Evolutionary conservation across 148 eudicot genomes (phyloP), one percentile per base, ranked within the genome.

Genomic region (Beta vulgaris): DNA sequence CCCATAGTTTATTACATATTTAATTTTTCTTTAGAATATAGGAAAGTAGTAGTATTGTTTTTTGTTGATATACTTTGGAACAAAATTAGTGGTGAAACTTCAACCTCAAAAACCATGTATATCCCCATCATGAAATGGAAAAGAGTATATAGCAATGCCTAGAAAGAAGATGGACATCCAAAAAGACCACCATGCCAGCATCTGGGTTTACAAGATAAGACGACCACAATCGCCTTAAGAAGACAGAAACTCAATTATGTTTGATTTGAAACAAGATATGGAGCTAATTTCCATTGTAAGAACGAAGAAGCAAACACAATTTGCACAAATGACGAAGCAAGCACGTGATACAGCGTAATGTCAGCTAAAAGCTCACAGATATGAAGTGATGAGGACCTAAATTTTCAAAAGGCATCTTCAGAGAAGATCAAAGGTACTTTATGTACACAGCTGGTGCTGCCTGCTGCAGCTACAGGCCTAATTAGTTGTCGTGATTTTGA

Each of bases 401-500:
- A 18, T 59, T 76, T 54, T 64, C 63, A 49, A 62, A 63, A 54
- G 34, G 46, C 76, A 71, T 76, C 76, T 80, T 48, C 72, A 72
- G 68, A 72, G 77, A 76, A 72, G 80, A 72, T 76, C 54, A 12
- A 49, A 18, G 32, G 42, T 67, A 53, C 74, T 65, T 31, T 76
- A 76, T 77, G 59, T 68, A 72, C 79, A 77, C 36, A 40, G 49
- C 69, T 69, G 60, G 57, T 68, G 28, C 26, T 53, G 72, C 34
- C 54, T 42, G 43, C 44, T 49, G 49, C 71, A 61, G 68, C 65
- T 29, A 49, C 29, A 43, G 39, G 28, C 69, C 68, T 79, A 82
- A 70, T 79, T 78, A 51, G 81, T 32, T 14, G 76, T 74, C 14
- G 85, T 85, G 60, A 85, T 76, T 82, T 95, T 95, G 75, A 87